phyloP scores from a whole-genome alignment of 2,329 filamentous ascomycete species.

The Fusarium pininemorale region DNA sequence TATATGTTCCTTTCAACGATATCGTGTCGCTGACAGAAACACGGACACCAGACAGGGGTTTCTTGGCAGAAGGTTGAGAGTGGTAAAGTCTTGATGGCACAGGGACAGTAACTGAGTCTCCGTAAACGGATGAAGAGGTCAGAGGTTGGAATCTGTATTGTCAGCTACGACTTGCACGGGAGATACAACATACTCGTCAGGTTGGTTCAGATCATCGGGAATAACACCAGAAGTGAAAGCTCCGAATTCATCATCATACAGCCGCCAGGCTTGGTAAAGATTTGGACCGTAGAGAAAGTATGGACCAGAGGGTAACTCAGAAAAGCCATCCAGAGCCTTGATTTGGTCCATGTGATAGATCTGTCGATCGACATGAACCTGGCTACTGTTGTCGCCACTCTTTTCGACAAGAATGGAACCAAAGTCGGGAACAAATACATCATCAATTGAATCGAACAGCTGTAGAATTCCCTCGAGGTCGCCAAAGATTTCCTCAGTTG shows the following conservation, averaged over 20 bases:
- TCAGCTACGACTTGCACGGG: conserved; percentile 1
- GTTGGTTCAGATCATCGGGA: conserved; percentile 45
- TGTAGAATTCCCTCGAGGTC: conserved; percentile 48
- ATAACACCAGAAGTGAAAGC: conserved; percentile 52
- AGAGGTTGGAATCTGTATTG: conserved; percentile 45
- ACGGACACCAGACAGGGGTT: conserved; percentile 51
- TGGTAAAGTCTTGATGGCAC: conserved; percentile 53
- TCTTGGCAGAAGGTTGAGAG: conserved; percentile 37
- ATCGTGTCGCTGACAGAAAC: conserved; percentile 49
- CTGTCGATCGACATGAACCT: background rate
- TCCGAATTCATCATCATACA: conserved; percentile 51
- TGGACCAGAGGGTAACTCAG: conserved; percentile 50
- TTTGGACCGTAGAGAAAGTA: conserved; percentile 55
- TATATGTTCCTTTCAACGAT: conserved; percentile 59
- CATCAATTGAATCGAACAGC: conserved; percentile 48
- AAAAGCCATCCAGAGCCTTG: conserved; percentile 29
- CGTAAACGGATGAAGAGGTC: conserved; percentile 39
- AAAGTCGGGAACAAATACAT: conserved; percentile 53
- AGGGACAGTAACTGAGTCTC: conserved; percentile 44
- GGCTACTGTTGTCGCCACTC: conserved; percentile 32
- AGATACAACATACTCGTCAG: conserved; percentile 36
- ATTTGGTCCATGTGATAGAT: conserved; percentile 38
- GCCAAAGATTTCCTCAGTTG: conserved; percentile 49
- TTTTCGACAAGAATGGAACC: conserved; percentile 52
- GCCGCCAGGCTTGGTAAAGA: conserved; percentile 52